These are phyloP conservation scores for Sonneratia caseolaris DNA, from an alignment of 345 rosid genomes.

Conservation along the genomic window DNA sequence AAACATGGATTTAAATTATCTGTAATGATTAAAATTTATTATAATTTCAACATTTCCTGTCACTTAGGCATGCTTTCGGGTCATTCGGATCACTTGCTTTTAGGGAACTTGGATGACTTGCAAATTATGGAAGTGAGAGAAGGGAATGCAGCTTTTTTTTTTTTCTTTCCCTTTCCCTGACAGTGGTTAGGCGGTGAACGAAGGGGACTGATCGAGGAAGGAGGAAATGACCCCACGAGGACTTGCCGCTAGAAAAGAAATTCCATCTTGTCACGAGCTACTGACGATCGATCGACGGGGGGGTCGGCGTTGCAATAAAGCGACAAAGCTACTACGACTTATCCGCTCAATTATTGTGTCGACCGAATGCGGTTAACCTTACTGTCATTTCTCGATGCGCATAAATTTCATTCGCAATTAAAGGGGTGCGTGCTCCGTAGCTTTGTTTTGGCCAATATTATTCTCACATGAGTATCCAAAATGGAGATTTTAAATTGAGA, in stretches of 20 bases:
- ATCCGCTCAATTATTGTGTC: conserved; percentile 1
- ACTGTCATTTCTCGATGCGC: neutral
- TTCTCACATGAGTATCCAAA: too few relatives aligned
- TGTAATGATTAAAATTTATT: neutral
- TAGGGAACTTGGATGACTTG: neutral
- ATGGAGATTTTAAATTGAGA: too few relatives aligned
- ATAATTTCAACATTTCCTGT: neutral
- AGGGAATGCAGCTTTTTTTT: neutral
- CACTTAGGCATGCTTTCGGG: too few relatives aligned
- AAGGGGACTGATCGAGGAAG: neutral
- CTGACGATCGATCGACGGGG: neutral
- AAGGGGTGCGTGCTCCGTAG: neutral
- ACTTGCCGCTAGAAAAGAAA: conserved; percentile 2
- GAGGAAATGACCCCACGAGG: conserved; percentile 1
- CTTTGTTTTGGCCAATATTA: neutral
- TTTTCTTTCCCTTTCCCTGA: neutral
- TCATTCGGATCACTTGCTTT: neutral
- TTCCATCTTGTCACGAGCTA: conserved; percentile 1
- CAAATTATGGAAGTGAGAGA: neutral
- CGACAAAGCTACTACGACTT: neutral
- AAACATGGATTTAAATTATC: too few relatives aligned
- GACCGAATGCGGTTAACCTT: neutral
- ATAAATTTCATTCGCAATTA: neutral
- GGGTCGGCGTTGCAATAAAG: neutral
- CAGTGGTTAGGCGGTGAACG: neutral